Evolutionary conservation across 2,329 filamentous ascomycete genomes (phyloP).

Genomic region (Neospermospora avenae): DNA sequence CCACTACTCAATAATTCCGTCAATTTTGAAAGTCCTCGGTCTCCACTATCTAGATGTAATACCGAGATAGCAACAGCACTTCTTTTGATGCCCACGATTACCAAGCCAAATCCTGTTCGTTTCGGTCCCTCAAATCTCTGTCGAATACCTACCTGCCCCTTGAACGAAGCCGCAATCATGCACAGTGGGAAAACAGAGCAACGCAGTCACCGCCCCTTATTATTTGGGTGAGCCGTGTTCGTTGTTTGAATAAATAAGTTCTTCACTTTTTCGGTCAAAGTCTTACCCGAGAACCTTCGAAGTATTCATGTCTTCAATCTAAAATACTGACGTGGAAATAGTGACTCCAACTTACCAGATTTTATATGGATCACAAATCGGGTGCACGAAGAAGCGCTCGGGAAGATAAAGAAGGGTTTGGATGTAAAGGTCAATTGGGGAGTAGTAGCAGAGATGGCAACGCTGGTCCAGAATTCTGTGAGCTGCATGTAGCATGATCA

Average conservation of each 20-base stretch:
- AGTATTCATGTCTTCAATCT: neutral
- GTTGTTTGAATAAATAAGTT: no score
- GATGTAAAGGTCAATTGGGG: constrained; percentile 13
- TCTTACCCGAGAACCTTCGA: no score
- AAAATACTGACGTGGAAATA: neutral
- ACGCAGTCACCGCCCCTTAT: neutral
- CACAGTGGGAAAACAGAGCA: neutral
- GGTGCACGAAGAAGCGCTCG: constrained; percentile 4
- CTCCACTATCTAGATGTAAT: neutral
- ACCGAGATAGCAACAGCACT: no score
- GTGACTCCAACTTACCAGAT: constrained; percentile 11
- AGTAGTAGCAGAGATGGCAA: constrained; percentile 6
- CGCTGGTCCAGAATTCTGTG: constrained; percentile 9
- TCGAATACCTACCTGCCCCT: constrained; percentile 1
- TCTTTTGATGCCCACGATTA: neutral
- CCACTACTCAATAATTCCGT: no score
- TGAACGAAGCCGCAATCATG: constrained; percentile 8
- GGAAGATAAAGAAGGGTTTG: constrained; percentile 8
- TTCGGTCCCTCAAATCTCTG: constrained; percentile 1
- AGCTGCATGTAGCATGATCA: constrained; percentile 16
- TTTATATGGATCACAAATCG: constrained; percentile 15
- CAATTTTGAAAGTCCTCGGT: neutral
- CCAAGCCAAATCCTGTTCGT: neutral
- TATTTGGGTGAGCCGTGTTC: constrained; percentile 5
- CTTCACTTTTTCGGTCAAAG: no score